Base-by-base conservation (phyloP, 805 yeast species). In the Saturnispora sekii region DNA sequence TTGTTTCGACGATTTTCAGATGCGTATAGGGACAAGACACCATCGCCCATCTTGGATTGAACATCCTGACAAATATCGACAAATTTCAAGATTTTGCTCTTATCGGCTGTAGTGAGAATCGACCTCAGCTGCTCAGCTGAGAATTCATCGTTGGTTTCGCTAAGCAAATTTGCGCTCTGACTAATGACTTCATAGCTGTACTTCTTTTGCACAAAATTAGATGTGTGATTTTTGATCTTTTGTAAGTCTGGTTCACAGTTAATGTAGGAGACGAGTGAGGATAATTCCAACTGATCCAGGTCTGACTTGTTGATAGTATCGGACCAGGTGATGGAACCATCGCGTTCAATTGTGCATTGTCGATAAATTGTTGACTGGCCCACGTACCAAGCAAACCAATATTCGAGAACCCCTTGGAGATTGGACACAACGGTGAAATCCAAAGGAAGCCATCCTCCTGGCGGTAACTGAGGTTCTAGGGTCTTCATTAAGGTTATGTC, bases 11-110 rank as follows among this genome's bases (percentile, higher is more conserved):
- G 15, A 3, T 45, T 54, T 35, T 55, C 55, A 3, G 30, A 35
- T 35, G 52, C 56, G 8, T 32, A 38, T 10, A 55, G 59, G 5
- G 48, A 44, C 14, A 40, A 16, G 6, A 48, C 18, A 10, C 26
- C 32, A 34, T 52, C 55, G 29, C 40, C 55, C 1, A 78, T 65
- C 47, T 74, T 81, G 47, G 72, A 73, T 4, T 34, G 35, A 43
- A 84, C 68, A 54, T 88, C 96, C 45, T 73, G 75, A 57, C 95
- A 81, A 21, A 88, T 66, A 2, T 84, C 70, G 47, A 79, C 81
- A 46, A 89, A 73, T 48, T 81, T 77, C 31, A 73, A 66, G 84
- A 95, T 80, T 53, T 79, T 79, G 29, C 70, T 70, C 40, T 64
- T 61, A n/a, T 70, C 49, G 34, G 66, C 65, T 2, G 64, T 60